Evolutionary conservation across 108 stramenopile genomes (phyloP), one percentile per base, ranked within the genome.

Genomic region (Epipyxis sp.): DNA sequence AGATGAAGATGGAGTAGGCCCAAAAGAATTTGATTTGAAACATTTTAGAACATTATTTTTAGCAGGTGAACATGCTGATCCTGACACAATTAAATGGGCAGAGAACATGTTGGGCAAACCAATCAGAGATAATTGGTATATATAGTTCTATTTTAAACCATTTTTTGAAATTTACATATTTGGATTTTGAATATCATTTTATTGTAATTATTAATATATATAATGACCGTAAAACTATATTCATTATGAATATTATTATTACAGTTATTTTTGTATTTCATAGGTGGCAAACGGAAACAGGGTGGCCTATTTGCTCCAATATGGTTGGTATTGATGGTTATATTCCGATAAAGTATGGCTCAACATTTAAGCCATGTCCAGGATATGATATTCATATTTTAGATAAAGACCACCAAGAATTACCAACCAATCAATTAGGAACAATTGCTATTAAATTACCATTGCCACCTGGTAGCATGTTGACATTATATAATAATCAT

Each of bases 281-380:
- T 65, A 91, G 88, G 89, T 92, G 92, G 92, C 88, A 90, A 80
- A 92, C 91, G 29, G 89, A 91, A 71, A 82, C 82, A 25, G 86
- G 84, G 20, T 82, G 81, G 77, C 85, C 88, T 6, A 83, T 82
- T 69, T 43, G 76, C 1, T 82, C 84, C 34, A 69, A 77, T 42
- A 69, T 59, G 3, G 25, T 42, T 74, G 0, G 37, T 54, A 1
- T 59, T 45, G n/a, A 57, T 13, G 50, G 43, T 3, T 10, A 16
- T 13, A 6, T 59, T 65, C 39, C 35, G n/a, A 16, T 74, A 69
- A 0, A 74, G 79, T 27, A 77, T 41, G 41, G 76, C 76, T 1
- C 58, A 32, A 6, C 42, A 16, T 41, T 29, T 76, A 59, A 85
- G 57, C 86, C 89, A 2, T 86, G 88, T 0, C 86, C 88, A 34